These are phyloP conservation scores for Atalantia buxifolia DNA, from an alignment of 345 rosid species.

Conservation along the genomic window DNA sequence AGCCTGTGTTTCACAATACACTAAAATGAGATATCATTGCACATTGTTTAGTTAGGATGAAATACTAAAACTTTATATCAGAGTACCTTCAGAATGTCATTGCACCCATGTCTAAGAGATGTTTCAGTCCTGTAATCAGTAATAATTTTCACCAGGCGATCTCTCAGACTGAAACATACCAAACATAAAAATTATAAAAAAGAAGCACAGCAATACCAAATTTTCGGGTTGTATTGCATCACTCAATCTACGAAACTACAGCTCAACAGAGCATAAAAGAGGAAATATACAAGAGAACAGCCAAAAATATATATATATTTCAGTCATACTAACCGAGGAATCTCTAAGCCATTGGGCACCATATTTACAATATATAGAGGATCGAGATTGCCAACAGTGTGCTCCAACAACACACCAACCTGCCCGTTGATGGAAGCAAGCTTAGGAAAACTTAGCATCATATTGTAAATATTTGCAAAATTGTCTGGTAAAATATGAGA, in stretches of 20 bases:
- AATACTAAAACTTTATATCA: neutral
- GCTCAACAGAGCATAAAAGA: neutral
- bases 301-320: neutral
- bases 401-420: conserved; percentile 96
- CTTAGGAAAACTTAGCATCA: neutral
- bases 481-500: neutral
- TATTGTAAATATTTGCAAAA: neutral
- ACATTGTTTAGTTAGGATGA: neutral
- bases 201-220: neutral
- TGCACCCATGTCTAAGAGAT: conserved; percentile 96
- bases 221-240: neutral
- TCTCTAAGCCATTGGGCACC: conserved; percentile 98
- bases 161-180: conserved; percentile 70
- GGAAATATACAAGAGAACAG: neutral
- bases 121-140: conserved; percentile 99
- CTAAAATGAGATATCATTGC: conserved; percentile 15
- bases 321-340: conserved; percentile 76
- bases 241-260: neutral
- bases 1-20: conserved; percentile 48
- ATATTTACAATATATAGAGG: conserved; percentile 94
- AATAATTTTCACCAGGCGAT: conserved; percentile 84
- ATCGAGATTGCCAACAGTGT: conserved; percentile 98
- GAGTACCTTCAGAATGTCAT: conserved; percentile 88
- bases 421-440: conserved; percentile 33
- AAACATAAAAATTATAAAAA: neutral